Evolutionary conservation across 176 grass and related monocot genomes (phyloP).

Genomic region (Canna indica): DNA sequence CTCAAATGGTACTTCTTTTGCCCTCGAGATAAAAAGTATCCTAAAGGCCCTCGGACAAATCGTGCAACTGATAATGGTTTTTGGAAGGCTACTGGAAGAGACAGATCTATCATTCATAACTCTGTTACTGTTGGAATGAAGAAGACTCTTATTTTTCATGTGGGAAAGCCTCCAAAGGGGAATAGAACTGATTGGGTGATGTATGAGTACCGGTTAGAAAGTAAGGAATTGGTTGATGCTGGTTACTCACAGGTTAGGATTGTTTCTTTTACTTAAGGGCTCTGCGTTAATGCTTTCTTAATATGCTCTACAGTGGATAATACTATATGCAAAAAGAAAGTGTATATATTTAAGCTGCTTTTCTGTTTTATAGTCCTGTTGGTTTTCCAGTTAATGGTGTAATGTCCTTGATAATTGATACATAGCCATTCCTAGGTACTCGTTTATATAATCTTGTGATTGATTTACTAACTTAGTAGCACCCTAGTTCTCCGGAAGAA

Average conservation of each 20-base stretch:
- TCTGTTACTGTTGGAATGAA: conserved; percentile 63
- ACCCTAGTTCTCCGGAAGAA: too few species aligned
- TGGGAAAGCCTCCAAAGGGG: conserved; percentile 67
- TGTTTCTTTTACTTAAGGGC: not conserved
- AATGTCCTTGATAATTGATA: not conserved
- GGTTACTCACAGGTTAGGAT: conserved; percentile 35
- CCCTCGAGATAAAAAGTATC: conserved; percentile 63
- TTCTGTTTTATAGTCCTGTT: not conserved
- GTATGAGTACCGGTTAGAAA: conserved; percentile 81
- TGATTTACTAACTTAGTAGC: too few species aligned
- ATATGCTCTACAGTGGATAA: not conserved
- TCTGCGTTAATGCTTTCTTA: not conserved
- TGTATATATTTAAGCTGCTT: not conserved
- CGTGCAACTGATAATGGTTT: conserved; percentile 66
- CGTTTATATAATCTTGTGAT: too few species aligned
- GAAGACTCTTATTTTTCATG: conserved; percentile 81
- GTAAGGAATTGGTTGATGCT: conserved; percentile 38
- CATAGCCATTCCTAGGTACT: too few species aligned
- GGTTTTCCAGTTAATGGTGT: not conserved
- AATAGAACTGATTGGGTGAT: conserved; percentile 87
- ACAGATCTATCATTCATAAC: conserved; percentile 50
- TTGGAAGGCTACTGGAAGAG: conserved; percentile 92
- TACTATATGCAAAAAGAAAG: not conserved
- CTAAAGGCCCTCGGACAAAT: conserved; percentile 58
- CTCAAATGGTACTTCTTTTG: conserved; percentile 90